A percentile compares a stretch with the other conserved stretches of the same genome.
Conservation (phyloP, 768 basidiomycete species). For the Sistotremastrum suecicum region DNA sequence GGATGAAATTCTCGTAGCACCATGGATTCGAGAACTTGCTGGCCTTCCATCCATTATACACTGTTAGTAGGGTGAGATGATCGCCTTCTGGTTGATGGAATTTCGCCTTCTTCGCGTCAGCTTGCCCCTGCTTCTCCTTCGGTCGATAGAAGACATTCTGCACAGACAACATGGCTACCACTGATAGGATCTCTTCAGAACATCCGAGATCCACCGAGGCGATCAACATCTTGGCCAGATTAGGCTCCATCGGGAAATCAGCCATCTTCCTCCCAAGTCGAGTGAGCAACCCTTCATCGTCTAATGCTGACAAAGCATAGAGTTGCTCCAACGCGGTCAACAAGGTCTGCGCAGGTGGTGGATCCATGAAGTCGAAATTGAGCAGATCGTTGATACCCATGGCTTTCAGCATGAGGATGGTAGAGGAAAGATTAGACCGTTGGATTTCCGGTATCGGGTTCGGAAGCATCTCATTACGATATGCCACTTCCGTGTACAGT, state of each 20-base stretch:
- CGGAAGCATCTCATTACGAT: conserved; percentile 97
- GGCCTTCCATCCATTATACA: conserved; percentile 97
- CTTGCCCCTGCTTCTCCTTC: conserved; percentile 99
- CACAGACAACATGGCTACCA: conserved; percentile 95
- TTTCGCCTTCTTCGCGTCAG: conserved; percentile 98
- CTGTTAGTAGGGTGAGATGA: conserved; percentile 79
- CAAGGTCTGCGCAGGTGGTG: conserved; percentile 93
- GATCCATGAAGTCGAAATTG: conserved; percentile 99
- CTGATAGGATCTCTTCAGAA: conserved; percentile 93
- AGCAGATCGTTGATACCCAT: conserved; percentile 98
- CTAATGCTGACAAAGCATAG: conserved; percentile 89
- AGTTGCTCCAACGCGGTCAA: conserved; percentile 89
- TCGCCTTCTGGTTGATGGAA: conserved; percentile 99
- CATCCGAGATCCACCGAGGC: conserved; percentile 95
- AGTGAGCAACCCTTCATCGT: conserved; percentile 92
- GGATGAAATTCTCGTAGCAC: conserved; percentile 99
- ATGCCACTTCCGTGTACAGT: conserved; percentile 94
- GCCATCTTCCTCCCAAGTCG: conserved; percentile 97
- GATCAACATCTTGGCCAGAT: conserved; percentile 94
- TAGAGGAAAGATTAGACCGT: conserved; percentile 81
- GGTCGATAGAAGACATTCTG: conserved; percentile 96
- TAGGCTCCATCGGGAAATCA: conserved; percentile 97
- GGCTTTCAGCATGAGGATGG: conserved; percentile 91
- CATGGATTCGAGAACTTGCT: conserved; percentile 96
- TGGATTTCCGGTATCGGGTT: conserved; percentile 98